Evolutionary conservation across 2,329 filamentous ascomycete genomes (phyloP).

Genomic region (Aspergillus spinulosporus): DNA sequence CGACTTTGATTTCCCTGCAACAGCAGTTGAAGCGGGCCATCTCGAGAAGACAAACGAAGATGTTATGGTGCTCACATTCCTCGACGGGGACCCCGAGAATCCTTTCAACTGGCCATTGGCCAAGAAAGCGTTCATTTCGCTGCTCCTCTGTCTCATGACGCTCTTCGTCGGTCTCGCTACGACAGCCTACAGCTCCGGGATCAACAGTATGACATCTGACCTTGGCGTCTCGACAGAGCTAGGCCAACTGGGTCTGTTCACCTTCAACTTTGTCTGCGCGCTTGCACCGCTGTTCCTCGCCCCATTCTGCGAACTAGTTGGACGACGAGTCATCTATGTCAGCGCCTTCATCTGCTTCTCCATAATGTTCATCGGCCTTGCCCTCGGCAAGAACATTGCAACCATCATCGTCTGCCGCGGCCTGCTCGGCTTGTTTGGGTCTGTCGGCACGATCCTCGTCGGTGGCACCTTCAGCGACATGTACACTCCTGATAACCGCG

Average conservation of each 20-base stretch:
- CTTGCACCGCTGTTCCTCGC: conserved; percentile 51
- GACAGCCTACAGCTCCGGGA: conserved; percentile 54
- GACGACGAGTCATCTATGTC: conserved; percentile 49
- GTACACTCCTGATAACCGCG: conserved; percentile 49
- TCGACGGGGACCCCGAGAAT: conserved; percentile 50
- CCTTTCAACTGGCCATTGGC: conserved; percentile 54
- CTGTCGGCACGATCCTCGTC: conserved; percentile 53
- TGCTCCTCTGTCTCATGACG: conserved; percentile 54
- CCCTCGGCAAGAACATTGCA: conserved; percentile 51
- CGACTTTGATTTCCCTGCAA: conserved; percentile 53
- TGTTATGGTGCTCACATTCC: conserved; percentile 48
- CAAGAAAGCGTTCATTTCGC: conserved; percentile 49
- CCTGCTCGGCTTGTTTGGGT: conserved; percentile 52
- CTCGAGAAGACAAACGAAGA: conserved; percentile 47
- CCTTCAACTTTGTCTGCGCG: conserved; percentile 53
- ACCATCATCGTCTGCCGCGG: conserved; percentile 51
- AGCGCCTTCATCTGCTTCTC: conserved; percentile 50
- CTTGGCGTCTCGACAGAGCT: conserved; percentile 45
- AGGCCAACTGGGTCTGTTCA: conserved; percentile 53
- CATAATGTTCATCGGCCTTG: conserved; percentile 51
- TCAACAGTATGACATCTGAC: conserved; percentile 49
- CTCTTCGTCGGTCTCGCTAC: conserved; percentile 57
- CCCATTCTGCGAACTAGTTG: conserved; percentile 53
- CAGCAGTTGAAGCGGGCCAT: conserved; percentile 44
- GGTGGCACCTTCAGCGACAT: conserved; percentile 54